Conservation (phyloP, 2,329 filamentous ascomycete genomes). For the Chrysoporthe cubensis region DNA sequence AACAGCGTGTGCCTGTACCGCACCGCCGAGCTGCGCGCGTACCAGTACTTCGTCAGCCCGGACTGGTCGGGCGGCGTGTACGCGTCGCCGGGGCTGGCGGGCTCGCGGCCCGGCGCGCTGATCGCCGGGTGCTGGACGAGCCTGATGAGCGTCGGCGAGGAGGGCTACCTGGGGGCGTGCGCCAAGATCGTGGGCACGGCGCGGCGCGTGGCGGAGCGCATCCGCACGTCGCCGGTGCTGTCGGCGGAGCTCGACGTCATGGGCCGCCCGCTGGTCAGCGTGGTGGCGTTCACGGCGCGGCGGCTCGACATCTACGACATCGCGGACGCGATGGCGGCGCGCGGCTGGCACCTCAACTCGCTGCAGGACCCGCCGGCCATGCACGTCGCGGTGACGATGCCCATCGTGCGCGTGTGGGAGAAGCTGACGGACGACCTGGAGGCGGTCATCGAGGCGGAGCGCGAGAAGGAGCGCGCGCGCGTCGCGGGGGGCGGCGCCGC, state of each 20-base stretch:
- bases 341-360: conserved; percentile 95
- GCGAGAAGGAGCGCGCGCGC: conserved; percentile 78
- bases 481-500: conserved; percentile 69
- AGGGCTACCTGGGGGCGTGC: conserved; percentile 86
- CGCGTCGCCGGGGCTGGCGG: conserved; percentile 88
- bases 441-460: conserved; percentile 69
- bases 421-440: conserved; percentile 75
- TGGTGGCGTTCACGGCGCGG: conserved; percentile 84
- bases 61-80: conserved; percentile 98
- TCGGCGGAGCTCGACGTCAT: conserved; percentile 76
- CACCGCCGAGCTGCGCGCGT: conserved; percentile 73
- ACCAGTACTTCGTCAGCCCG: conserved; percentile 95
- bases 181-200: conserved; percentile 84
- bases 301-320: conserved; percentile 94
- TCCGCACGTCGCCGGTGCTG: conserved; percentile 71
- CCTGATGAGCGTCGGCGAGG: conserved; percentile 85
- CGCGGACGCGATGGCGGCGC: conserved; percentile 80
- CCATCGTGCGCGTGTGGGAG: conserved; percentile 81
- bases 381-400: conserved; percentile 90
- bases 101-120: conserved; percentile 87
- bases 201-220: conserved; percentile 78
- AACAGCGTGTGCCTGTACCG: conserved; percentile 95
- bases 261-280: conserved; percentile 84
- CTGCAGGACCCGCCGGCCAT: conserved; percentile 90
- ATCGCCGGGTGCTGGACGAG: conserved; percentile 97